Evolutionary conservation across 805 yeast species (phyloP).

Genomic region (Saccharomycopsis synnaedendra): DNA sequence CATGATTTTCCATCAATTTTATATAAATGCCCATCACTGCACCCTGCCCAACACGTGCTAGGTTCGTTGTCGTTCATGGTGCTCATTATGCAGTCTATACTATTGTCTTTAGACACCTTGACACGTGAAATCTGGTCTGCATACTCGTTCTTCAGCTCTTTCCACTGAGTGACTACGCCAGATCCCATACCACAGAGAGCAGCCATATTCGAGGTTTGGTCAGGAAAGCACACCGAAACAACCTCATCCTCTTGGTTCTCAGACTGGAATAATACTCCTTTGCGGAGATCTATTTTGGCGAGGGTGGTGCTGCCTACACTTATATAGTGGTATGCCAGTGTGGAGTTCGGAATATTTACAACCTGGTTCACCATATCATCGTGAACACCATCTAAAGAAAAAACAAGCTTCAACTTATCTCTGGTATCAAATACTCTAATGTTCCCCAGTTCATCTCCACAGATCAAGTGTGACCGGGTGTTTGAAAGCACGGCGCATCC

Average conservation of each 20-base stretch:
- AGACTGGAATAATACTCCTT: slow-evolving; percentile 50
- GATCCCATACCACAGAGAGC: slow-evolving; percentile 78
- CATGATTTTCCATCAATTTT: slow-evolving; percentile 58
- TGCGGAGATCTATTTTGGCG: slow-evolving; percentile 67
- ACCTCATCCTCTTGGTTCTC: slow-evolving; percentile 94
- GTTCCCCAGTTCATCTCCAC: slow-evolving; percentile 61
- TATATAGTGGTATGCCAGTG: slow-evolving; percentile 65
- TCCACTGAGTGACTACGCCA: slow-evolving; percentile 85
- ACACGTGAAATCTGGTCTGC: slow-evolving; percentile 75
- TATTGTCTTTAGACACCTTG: slow-evolving; percentile 53
- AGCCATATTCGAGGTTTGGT: slow-evolving; percentile 38
- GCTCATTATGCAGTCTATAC: slow-evolving; percentile 51
- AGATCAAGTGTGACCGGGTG: slow-evolving; percentile 30
- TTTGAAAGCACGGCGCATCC: slow-evolving; percentile 25
- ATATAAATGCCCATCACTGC: slow-evolving; percentile 62
- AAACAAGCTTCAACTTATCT: slow-evolving; percentile 35
- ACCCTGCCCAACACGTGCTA: slow-evolving; percentile 63
- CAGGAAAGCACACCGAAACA: slow-evolving; percentile 61
- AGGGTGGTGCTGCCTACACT: slow-evolving; percentile 77
- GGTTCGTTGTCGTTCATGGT: slow-evolving; percentile 30
- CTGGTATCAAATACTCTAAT: slow-evolving; percentile 50
- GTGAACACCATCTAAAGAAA: slow-evolving; percentile 39
- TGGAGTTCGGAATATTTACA: slow-evolving; percentile 44
- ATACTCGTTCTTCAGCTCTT: slow-evolving; percentile 51
- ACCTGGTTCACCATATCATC: slow-evolving; percentile 73